A percentile compares a stretch with the other conserved stretches of the same genome.
phyloP scores from a whole-genome alignment of 345 rosid genomes.

The Eucalyptus polybractea region DNA sequence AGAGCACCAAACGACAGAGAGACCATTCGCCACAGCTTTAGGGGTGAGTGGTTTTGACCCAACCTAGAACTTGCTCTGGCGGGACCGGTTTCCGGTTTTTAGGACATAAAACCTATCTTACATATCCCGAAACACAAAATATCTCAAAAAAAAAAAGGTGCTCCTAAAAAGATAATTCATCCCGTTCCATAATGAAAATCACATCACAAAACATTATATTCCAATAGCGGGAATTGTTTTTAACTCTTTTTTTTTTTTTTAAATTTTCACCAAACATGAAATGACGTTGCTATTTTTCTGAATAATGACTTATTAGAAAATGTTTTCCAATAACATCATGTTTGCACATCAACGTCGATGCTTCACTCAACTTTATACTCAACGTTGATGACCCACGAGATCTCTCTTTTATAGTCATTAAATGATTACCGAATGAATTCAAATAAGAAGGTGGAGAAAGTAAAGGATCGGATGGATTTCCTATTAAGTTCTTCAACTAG shows the following conservation, averaged over 20 bases:
- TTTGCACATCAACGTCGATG: neutral
- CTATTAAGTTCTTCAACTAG: too few relatives aligned
- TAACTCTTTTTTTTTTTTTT: neutral
- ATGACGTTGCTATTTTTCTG: neutral
- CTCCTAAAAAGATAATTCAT: neutral
- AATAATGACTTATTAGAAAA: neutral
- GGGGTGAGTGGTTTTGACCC: neutral
- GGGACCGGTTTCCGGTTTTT: neutral
- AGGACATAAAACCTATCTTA: neutral
- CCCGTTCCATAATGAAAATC: neutral
- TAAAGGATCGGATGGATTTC: too few relatives aligned
- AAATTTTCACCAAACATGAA: too few relatives aligned
- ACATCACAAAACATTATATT: neutral
- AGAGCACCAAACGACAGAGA: neutral
- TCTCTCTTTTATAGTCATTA: neutral
- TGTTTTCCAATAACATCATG: neutral
- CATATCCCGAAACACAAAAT: accelerated
- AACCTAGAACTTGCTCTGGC: accelerated
- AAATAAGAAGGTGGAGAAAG: too few relatives aligned
- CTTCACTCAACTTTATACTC: neutral
- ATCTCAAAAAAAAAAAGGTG: neutral
- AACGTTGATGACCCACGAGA: accelerated
- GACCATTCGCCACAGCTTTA: neutral
- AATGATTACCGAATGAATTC: neutral
- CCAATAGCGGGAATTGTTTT: neutral